A percentile compares a stretch with the other conserved stretches of the same genome.
These are phyloP conservation scores for Mycena latifolia DNA, from an alignment of 768 basidiomycete genomes.

Conservation along the genomic window DNA sequence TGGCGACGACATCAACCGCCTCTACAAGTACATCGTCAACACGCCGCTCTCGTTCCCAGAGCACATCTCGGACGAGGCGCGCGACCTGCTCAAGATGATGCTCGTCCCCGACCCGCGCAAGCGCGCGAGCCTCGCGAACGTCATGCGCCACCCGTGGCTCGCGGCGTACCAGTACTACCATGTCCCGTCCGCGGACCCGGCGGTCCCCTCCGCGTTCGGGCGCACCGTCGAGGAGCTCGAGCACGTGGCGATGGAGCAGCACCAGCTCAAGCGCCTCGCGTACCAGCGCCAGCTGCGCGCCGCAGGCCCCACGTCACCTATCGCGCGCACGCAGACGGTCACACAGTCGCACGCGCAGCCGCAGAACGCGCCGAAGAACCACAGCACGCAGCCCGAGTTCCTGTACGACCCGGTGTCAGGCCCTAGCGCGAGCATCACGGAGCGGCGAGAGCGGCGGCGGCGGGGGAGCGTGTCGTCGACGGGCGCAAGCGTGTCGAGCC, in stretches of 20 bases:
- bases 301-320: constrained; percentile 56
- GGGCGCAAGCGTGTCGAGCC: background rate
- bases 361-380: constrained; percentile 58
- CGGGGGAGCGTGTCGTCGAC: constrained; percentile 28
- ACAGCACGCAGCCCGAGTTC: constrained; percentile 77
- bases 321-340: constrained; percentile 67
- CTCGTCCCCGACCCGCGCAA: constrained; percentile 91
- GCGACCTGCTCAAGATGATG: constrained; percentile 90
- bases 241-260: constrained; percentile 82
- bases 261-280: constrained; percentile 84
- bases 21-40: constrained; percentile 99
- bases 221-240: constrained; percentile 85
- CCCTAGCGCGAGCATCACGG: constrained; percentile 26
- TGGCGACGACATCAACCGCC: constrained; percentile 98
- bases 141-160: constrained; percentile 95
- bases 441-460: constrained; percentile 26
- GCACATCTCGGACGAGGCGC: constrained; percentile 86
- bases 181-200: constrained; percentile 47
- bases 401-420: constrained; percentile 75
- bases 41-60: constrained; percentile 98
- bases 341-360: constrained; percentile 45
- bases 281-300: constrained; percentile 85
- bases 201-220: constrained; percentile 63
- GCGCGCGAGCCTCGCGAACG: constrained; percentile 78
- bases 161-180: constrained; percentile 68